Evolutionary conservation across 768 basidiomycete species (phyloP), one percentile per base, ranked within the genome.

Genomic region (Boletus speciosus): DNA sequence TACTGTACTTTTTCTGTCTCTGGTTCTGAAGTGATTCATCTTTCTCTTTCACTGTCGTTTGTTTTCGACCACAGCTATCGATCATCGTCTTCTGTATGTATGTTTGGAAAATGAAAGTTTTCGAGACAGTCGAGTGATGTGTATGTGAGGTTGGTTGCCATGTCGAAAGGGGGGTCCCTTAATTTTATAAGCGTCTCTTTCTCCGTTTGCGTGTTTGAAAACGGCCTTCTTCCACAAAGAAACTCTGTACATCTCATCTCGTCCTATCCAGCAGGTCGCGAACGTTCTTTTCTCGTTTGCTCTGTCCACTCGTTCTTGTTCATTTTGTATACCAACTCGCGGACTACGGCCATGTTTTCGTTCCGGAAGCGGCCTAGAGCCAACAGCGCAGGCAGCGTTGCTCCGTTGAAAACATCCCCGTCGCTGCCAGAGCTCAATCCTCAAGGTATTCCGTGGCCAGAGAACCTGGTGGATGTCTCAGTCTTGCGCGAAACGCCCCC

Each of bases 371-470:
- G 81, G 54, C 72, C 70, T 62, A 83, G 77, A 75, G 76, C 78
- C 72, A 71, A 69, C 62, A 74, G 78, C 62, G 71, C 77, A 39
- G 55, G 56, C 63, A 66, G 66, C 54, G 65, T 51, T 21, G 72
- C 77, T 35, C 72, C 73, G 56, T 77, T 92, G 49, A 85, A 83
- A 63, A 77, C 83, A n/a, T 89, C 88, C 38, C 86, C 89, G 8
- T 92, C 90, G 47, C 79, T 93, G 36, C 91, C 91, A 53, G 83
- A 90, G 65, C 79, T 93, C 60, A 78, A 74, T 49, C 79, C 85
- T 41, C 85, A 84, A 63, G 88, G 84, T 35, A 87, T 90, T 37
- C 86, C 86, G 52, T 93, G 91, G 91, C 91, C 91, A 23, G 86
- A 86, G 71, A 79, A 85, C 70, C 80, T 93, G 35, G 84, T 93